These are phyloP conservation scores for Rhizophora mangle DNA, from an alignment of 345 rosid genomes.

Conservation along the genomic window DNA sequence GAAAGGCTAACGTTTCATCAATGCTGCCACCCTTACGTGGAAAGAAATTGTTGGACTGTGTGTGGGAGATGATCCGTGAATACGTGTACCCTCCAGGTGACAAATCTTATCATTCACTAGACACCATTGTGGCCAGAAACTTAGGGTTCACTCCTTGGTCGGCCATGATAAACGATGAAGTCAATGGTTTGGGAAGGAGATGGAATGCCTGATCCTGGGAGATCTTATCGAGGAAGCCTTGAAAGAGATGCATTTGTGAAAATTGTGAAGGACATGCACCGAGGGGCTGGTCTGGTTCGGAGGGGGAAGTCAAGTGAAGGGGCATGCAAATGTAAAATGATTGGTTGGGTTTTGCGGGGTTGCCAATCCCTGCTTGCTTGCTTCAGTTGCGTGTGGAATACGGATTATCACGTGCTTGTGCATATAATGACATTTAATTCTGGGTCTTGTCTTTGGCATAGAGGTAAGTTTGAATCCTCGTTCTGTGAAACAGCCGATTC, in stretches of 20 bases:
- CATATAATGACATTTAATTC: neutral
- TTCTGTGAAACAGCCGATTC: too few relatives aligned
- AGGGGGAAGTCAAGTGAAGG: neutral
- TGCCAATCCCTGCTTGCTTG: neutral
- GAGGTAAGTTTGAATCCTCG: too few relatives aligned
- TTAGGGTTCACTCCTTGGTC: conserved; percentile 54
- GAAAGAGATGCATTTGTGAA: conserved; percentile 2
- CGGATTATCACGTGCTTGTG: neutral
- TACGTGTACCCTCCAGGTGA: conserved; percentile 50
- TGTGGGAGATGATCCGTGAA: conserved; percentile 54
- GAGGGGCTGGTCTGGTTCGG: too few relatives aligned
- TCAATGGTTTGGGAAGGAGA: conserved; percentile 47
- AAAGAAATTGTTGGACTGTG: conserved; percentile 49
- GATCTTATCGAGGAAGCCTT: conserved; percentile 55
- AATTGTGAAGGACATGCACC: neutral
- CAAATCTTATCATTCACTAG: conserved; percentile 41
- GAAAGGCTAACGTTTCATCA: conserved; percentile 31
- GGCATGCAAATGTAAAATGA: neutral
- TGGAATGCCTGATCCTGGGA: conserved; percentile 52
- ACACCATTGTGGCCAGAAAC: conserved; percentile 46
- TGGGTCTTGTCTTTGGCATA: neutral
- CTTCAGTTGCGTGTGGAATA: neutral
- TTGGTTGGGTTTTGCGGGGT: neutral
- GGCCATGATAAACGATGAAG: conserved; percentile 52
- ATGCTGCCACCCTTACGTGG: conserved; percentile 35